Percentiles rank a stretch among this genome's conserved stretches.
These are phyloP conservation scores for Candida taoyuanica DNA, from an alignment of 805 yeast genomes.

Conservation along the genomic window DNA sequence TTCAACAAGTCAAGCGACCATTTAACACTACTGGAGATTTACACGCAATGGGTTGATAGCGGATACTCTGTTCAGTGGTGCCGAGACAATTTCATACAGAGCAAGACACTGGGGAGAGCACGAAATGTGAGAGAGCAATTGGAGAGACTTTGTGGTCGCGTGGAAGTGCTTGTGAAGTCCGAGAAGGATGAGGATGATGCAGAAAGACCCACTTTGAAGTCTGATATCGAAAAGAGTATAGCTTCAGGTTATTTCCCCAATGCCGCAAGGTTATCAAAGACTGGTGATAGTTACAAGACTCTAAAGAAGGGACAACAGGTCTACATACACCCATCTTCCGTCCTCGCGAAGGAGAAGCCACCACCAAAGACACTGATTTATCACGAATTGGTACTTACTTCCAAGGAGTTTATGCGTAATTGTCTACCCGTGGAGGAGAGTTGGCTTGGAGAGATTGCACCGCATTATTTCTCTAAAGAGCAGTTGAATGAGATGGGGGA, in stretches of 20 bases:
- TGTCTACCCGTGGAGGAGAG: conserved; percentile 66
- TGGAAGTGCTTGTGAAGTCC: conserved; percentile 38
- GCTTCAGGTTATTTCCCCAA: conserved; percentile 95
- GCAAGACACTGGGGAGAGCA: conserved; percentile 63
- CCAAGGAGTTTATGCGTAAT: conserved; percentile 84
- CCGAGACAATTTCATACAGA: conserved; percentile 74
- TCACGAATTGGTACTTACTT: conserved; percentile 78
- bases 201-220: conserved; percentile 48
- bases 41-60: conserved; percentile 67
- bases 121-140: conserved; percentile 70
- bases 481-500: conserved; percentile 20
- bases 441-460: conserved; percentile 74
- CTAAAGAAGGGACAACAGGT: conserved; percentile 68
- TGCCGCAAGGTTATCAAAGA: conserved; percentile 79
- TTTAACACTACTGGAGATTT: conserved; percentile 65
- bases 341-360: conserved; percentile 57
- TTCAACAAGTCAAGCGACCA: conserved; percentile 69
- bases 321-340: conserved; percentile 81
- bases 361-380: conserved; percentile 73
- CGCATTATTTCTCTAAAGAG: conserved; percentile 37
- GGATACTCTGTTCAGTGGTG: conserved; percentile 80
- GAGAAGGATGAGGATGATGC: conserved; percentile 30
- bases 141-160: conserved; percentile 50
- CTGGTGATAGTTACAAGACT: conserved; percentile 64
- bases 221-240: conserved; percentile 77